A percentile compares a stretch with the other conserved stretches of the same genome.
phyloP scores from a whole-genome alignment of 2,329 filamentous ascomycete species.

The Nemania serpens region DNA sequence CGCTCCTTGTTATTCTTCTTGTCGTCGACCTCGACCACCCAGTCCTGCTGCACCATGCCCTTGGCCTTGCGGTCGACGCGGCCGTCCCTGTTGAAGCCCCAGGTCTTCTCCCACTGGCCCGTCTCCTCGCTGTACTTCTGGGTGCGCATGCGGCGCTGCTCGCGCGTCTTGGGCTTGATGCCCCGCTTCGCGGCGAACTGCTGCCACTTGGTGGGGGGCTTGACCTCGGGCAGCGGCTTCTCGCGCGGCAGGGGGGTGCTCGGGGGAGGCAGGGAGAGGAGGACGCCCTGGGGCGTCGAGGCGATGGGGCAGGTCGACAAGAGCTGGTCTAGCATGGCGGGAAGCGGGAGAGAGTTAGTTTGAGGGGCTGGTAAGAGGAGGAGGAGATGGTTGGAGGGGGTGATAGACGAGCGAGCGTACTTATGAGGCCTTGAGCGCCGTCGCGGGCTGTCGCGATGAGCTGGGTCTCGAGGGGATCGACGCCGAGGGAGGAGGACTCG shows the following conservation, averaged over 20 bases:
- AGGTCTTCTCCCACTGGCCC: slow-evolving; percentile 90
- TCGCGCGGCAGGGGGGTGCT: slow-evolving; percentile 80
- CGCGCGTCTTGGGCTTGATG: slow-evolving; percentile 85
- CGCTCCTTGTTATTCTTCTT: slow-evolving; percentile 51
- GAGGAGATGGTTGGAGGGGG: background rate
- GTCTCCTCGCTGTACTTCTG: slow-evolving; percentile 81
- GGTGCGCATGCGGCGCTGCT: slow-evolving; percentile 70
- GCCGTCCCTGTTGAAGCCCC: slow-evolving; percentile 69
- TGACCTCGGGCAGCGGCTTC: slow-evolving; percentile 83
- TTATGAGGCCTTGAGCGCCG: slow-evolving; percentile 86
- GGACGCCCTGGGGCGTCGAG: slow-evolving; percentile 71
- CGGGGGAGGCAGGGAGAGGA: slow-evolving; percentile 75
- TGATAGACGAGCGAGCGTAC: slow-evolving; percentile 55
- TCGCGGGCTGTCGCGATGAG: slow-evolving; percentile 80
- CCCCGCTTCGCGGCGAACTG: slow-evolving; percentile 96
- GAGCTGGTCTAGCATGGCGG: slow-evolving; percentile 61
- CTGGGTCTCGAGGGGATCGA: slow-evolving; percentile 62
- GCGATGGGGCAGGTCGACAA: slow-evolving; percentile 83
- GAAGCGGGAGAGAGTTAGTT: background rate
- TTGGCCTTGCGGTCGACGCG: slow-evolving; percentile 82
- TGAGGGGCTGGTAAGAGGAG: background rate
- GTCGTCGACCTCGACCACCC: slow-evolving; percentile 90
- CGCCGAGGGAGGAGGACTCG: slow-evolving; percentile 52
- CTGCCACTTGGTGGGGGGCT: slow-evolving; percentile 91
- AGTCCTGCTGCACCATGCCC: slow-evolving; percentile 70